Evolutionary conservation across 768 basidiomycete species (phyloP), one percentile per base, ranked within the genome.

Genomic region (Cantharellus cinnabarinus): DNA sequence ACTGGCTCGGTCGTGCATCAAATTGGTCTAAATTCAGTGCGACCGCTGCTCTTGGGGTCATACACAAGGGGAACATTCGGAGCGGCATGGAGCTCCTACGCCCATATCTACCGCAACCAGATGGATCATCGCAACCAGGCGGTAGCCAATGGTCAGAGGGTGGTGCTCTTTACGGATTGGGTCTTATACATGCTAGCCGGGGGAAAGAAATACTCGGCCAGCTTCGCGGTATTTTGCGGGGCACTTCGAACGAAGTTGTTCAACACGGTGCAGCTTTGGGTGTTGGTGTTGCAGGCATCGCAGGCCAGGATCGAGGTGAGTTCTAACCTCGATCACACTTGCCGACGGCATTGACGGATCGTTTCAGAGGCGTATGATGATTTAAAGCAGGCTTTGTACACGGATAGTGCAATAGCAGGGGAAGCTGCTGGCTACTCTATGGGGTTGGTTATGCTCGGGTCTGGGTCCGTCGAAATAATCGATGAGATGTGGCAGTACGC

Each of bases 1-100:
- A 97, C 67, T 99, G 93, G 91, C 79, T 99, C 3, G 87, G 81
- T 5, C 78, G 89, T 58, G 95, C 95, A 2, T 84, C 84, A 37
- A 98, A 99, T 68, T 99, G 95, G 95, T 88, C 90, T 38, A 99
- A 98, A 67, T 99, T 98, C 72, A 89, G 90, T 2, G 89, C 95
- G 3, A 97, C 95, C 7, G 91, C 95, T 20, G 91, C 88, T 4
- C 79, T 99, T 34, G 95, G 95, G 62, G 88, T 98, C 59, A 97
- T 99, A 63, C 90, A 98, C 74, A 93, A 94, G 67, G 95, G 95
- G 50, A 91, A 91, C 69, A 87, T 89, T 65, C 81, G 90, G 65
- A 84, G 94, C 69, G 93, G 91, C 55, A 83, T 86, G 79, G 81
- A 79, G 52, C 88, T 98, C 58, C 79, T 99, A 35, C 83, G 85